Conservation (phyloP, 2,329 filamentous ascomycete species). For the Elsinoe arachidis region DNA sequence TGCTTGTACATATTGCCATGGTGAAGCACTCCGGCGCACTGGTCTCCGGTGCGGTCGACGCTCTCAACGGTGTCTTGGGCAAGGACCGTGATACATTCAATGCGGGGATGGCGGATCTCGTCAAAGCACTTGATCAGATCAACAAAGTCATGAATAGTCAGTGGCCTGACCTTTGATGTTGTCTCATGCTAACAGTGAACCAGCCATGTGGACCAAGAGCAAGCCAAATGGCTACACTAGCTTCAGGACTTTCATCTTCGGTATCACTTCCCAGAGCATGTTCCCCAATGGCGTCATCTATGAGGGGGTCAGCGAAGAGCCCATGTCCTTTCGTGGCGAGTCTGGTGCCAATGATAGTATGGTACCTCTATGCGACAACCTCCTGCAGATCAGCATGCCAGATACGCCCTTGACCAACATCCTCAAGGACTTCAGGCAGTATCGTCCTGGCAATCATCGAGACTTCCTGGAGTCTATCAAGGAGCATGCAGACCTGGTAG, state of each 20-base stretch:
- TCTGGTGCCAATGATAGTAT: constrained; percentile 93
- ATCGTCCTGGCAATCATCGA: constrained; percentile 81
- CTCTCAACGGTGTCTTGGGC: constrained; percentile 23
- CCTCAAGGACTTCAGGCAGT: constrained; percentile 77
- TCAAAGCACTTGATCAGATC: constrained; percentile 58
- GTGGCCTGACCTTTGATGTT: constrained; percentile 19
- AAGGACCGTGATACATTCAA: constrained; percentile 15
- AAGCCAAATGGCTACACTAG: constrained; percentile 75
- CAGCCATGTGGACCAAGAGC: constrained; percentile 77
- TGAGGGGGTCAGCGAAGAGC: constrained; percentile 64
- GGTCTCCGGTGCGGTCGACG: constrained; percentile 62
- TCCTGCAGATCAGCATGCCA: constrained; percentile 81
- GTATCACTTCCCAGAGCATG: constrained; percentile 88
- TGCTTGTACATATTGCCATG: constrained; percentile 95
- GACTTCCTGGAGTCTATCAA: constrained; percentile 70
- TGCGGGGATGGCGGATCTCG: constrained; percentile 49
- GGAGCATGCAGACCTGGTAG: constrained; percentile 41
- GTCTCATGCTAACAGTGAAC: background rate
- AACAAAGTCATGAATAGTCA: constrained; percentile 70
- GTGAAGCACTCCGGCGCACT: constrained; percentile 75
- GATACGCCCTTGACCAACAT: constrained; percentile 81
- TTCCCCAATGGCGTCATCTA: constrained; percentile 89
- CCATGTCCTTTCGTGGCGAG: constrained; percentile 79
- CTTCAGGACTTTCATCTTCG: constrained; percentile 95
- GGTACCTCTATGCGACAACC: constrained; percentile 76